Base-by-base conservation (phyloP, 768 basidiomycete genomes). In the Suillus subaureus region DNA sequence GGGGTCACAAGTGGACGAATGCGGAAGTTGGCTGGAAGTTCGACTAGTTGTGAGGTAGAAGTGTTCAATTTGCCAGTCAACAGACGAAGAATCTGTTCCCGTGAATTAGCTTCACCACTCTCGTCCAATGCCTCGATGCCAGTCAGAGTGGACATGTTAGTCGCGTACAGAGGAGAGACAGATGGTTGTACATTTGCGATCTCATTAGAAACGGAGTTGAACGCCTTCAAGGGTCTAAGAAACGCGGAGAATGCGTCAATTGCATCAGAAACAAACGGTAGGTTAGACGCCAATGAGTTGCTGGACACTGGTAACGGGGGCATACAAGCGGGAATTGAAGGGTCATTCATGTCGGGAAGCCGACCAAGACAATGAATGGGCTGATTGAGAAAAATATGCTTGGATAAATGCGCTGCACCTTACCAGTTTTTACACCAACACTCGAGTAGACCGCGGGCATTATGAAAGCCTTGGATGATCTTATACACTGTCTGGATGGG, bases 281-380 rank as follows among this genome's bases (percentile, higher is more conserved):
- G 16, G 31, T 54, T 18, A n/a, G n/a, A n/a, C n/a, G n/a, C 78
- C 52, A 81, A 79, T 0, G 79, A 81, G 42, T 78, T 83, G 21
- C 76, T 67, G 39, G 78, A 74, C 18, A 78, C 40, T 64, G 78
- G 78, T 71, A 35, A 62, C 35, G 18, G 72, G 57, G 15, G 67
- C 11, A 40, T 73, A 73, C 35, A 66, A 47, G 43, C 72, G 71
- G 13, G 67, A 18, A 45, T 70, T 68, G 45, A 65, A 39, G 2
- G 40, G 58, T 3, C 18, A 40, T 6, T 60, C 58, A 42, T 40
- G 40, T 42, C 39, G 40, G 12, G 58, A 28, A 42, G 58, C 18
- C 40, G 58, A 18, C 40, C 58, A 39, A 7, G 58, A 60, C 58
- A 60, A 60, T 28, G 40, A 60, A 28, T 40, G 58, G 26, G 58